Evolutionary conservation across 768 basidiomycete genomes (phyloP).

Genomic region (Sporobolomyces pararoseus): DNA sequence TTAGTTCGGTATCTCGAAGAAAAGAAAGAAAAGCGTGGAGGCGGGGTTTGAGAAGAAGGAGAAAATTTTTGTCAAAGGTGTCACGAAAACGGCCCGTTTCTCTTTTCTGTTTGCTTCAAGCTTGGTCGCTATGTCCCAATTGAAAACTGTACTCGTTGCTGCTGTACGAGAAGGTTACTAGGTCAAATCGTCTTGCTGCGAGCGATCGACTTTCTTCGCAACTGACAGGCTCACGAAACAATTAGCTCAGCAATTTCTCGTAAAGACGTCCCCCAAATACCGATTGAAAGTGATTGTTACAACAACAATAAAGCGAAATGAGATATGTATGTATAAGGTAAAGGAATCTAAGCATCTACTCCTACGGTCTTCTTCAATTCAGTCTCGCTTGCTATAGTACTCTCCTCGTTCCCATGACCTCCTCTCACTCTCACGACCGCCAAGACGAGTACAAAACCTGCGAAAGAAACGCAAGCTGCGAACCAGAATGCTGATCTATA

Average conservation of each 20-base stretch:
- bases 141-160: too few relatives aligned
- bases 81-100: too few relatives aligned
- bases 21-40: conserved; percentile 5
- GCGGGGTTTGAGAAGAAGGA: neutral
- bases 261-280: too few relatives aligned
- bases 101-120: too few relatives aligned
- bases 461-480: conserved; percentile 30
- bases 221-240: too few relatives aligned
- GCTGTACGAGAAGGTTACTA: too few relatives aligned
- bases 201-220: too few relatives aligned
- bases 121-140: too few relatives aligned
- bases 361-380: neutral
- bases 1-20: too few relatives aligned
- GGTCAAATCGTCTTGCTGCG: too few relatives aligned
- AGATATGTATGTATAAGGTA: neutral
- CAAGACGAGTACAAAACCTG: conserved; percentile 25
- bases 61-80: neutral
- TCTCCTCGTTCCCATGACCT: conserved; percentile 2
- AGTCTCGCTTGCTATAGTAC: neutral
- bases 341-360: neutral
- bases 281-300: too few relatives aligned
- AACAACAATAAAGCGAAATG: neutral
- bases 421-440: conserved; percentile 3
- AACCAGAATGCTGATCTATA: conserved; percentile 40
- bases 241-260: too few relatives aligned